Conservation (phyloP, 2,329 filamentous ascomycete species). For the Pseudogymnoascus sp. region DNA sequence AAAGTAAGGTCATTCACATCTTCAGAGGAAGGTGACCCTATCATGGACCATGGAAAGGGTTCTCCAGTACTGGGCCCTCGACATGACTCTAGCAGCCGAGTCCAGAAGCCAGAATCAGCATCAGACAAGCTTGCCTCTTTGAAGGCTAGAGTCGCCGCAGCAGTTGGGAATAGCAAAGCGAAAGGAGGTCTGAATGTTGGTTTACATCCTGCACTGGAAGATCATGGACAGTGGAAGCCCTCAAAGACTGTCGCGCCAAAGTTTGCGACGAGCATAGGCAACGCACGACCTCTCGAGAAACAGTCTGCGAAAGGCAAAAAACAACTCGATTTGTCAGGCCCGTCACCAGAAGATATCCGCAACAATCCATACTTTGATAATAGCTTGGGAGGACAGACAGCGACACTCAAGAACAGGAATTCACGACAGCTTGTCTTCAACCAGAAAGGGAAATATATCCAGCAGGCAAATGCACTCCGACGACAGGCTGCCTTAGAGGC, state of each 20-base stretch:
- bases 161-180: constrained; percentile 48
- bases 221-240: constrained; percentile 41
- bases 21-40: constrained; percentile 14
- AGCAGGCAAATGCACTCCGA: constrained; percentile 81
- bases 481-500: constrained; percentile 82
- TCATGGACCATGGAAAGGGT: constrained; percentile 44
- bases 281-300: constrained; percentile 23
- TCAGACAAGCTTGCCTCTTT: constrained; percentile 65
- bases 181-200: constrained; percentile 30
- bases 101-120: constrained; percentile 46
- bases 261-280: constrained; percentile 32
- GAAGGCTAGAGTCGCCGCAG: constrained; percentile 70
- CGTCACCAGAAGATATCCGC: constrained; percentile 47
- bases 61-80: constrained; percentile 46
- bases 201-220: constrained; percentile 58
- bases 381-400: constrained; percentile 50
- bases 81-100: constrained; percentile 44
- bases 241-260: constrained; percentile 29
- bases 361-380: constrained; percentile 81
- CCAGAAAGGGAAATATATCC: constrained; percentile 93
- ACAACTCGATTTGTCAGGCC: constrained; percentile 47
- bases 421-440: constrained; percentile 81
- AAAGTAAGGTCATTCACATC: not conserved
- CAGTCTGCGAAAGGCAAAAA: constrained; percentile 36
- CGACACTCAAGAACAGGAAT: constrained; percentile 52